Evolutionary conservation across 169 alveolate species (phyloP).

Genomic region (Eimeria zaria): DNA sequence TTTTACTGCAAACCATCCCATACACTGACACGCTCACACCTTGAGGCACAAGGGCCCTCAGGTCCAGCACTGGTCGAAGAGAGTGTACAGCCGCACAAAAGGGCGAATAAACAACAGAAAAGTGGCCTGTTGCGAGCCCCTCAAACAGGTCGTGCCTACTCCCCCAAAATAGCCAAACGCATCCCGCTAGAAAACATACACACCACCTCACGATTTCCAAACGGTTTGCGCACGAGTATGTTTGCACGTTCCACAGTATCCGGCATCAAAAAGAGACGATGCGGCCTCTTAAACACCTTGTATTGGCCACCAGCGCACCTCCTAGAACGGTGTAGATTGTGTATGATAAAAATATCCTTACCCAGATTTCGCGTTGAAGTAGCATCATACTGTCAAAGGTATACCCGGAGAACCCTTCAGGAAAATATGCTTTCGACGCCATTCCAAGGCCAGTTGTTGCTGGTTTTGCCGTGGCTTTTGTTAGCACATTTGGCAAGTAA

Average conservation of each 20-base stretch:
- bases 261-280: not conserved
- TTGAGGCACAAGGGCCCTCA: not conserved
- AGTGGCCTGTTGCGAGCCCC: no score
- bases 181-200: not conserved
- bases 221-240: not conserved
- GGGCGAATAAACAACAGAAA: no score
- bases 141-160: not conserved
- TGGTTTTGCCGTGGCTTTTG: not conserved
- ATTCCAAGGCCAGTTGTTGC: not conserved
- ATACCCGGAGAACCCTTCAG: not conserved
- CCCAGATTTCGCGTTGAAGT: not conserved
- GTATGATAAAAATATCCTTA: not conserved
- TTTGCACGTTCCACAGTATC: not conserved
- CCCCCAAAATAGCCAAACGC: not conserved
- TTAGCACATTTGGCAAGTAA: not conserved
- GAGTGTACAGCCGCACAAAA: no score
- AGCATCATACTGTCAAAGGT: not conserved
- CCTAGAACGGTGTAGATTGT: not conserved
- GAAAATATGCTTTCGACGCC: not conserved
- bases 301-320: not conserved
- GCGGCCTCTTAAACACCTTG: not conserved
- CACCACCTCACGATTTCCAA: not conserved
- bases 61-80: not conserved
- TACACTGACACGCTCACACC: not conserved
- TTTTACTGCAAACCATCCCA: not conserved